Base-by-base conservation (phyloP, 2,329 filamentous ascomycete species). In the Xylariaceae sp. region DNA sequence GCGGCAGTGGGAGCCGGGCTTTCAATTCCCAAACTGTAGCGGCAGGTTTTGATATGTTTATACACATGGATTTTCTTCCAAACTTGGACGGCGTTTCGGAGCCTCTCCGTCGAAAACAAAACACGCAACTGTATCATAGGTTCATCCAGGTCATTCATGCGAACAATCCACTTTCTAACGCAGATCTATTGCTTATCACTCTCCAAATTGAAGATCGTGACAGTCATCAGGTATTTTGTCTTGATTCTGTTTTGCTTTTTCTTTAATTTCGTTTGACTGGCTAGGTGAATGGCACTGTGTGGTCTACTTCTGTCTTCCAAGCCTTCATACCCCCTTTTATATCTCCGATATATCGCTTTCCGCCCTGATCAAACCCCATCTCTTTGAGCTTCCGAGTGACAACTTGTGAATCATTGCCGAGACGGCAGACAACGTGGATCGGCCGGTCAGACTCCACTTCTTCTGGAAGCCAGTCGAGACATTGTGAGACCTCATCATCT, bases 381-480 rank as follows among this genome's bases (percentile, higher is more conserved):
- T 84, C 77, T 56, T 84, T 83, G 45, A 92, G 68, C 55, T 79
- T 83, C 55, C 71, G 76, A 0, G 82, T 76, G 1, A 82, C 82
- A 17, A 88, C 55, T 60, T 92, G 88, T 10, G 86, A 91, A 62
- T 93, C 87, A 52, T 91, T 88, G 0, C 88, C 88, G 1, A 86
- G 72, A 22, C 86, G 74, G 54, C 88, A 93, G 0, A 93, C 74
- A 1, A 89, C 68, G 48, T 86, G 86, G 19, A 93, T 80, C 0
- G 83, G 77, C 2, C 71, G 69, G 23, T 76, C 66, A 1, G 59
- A 49, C 0, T 65, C 50, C 1, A 74, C 29, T 1, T 66, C 61
- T 0, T 60, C 50, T 0, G 72, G 71, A 14, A 78, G 56, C 65
- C 71, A 73, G 6, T 55, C 55, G 2, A 55, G 55, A n/a, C n/a